Percentiles rank a stretch among this genome's conserved stretches.
Conservation (phyloP, 495 filamentous ascomycete species). For the Talaromyces proteolyticus region DNA sequence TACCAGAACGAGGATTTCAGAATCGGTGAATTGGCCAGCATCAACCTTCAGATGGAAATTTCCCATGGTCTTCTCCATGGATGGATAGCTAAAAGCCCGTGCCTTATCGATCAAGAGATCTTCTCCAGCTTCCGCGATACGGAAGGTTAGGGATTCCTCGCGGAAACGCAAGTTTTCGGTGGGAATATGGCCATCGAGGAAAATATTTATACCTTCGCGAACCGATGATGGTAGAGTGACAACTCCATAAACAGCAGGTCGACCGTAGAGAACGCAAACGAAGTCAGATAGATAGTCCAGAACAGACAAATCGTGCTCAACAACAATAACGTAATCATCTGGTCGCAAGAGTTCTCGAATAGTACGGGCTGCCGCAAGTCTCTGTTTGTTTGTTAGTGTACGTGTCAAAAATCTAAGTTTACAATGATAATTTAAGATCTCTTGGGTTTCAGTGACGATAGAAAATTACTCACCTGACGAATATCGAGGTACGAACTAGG, state of each 20-base stretch:
- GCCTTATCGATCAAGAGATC: constrained; percentile 83
- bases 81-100: constrained; percentile 79
- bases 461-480: constrained; percentile 4
- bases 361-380: constrained; percentile 83
- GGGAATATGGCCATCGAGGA: constrained; percentile 94
- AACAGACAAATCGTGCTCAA: constrained; percentile 97
- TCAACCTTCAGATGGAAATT: constrained; percentile 82
- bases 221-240: constrained; percentile 96
- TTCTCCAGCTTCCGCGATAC: constrained; percentile 85
- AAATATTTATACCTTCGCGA: constrained; percentile 99
- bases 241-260: constrained; percentile 93
- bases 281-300: constrained; percentile 98
- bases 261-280: constrained; percentile 93
- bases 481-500: constrained; percentile 95
- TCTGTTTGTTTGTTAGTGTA: constrained; percentile 59
- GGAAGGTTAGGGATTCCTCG: constrained; percentile 94
- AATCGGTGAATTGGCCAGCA: constrained; percentile 84
- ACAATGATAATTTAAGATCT: too few species aligned
- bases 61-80: constrained; percentile 91
- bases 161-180: constrained; percentile 98
- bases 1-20: constrained; percentile 91
- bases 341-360: constrained; percentile 84
- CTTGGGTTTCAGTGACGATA: too few species aligned
- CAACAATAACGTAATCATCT: constrained; percentile 94
- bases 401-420: background rate